Evolutionary conservation across 192 early-diverging fungal species (phyloP).

Genomic region (Coemansia sp.): DNA sequence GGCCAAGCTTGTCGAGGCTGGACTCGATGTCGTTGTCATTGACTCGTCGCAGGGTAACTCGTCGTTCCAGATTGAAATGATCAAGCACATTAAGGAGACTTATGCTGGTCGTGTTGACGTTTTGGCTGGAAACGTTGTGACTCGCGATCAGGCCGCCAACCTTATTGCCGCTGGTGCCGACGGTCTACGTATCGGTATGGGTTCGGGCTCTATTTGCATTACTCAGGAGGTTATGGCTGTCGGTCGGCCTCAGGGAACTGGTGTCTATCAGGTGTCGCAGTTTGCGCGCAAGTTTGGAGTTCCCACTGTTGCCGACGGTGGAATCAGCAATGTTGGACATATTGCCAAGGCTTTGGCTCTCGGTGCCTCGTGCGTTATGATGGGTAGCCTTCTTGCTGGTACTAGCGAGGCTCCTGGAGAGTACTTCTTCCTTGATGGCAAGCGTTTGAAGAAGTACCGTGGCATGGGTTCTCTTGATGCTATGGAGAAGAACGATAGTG

Average conservation of each 20-base stretch:
- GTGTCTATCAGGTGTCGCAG: slow-evolving; percentile 95
- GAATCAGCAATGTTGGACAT: slow-evolving; percentile 96
- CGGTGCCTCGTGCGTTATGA: slow-evolving; percentile 98
- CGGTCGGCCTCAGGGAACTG: slow-evolving; percentile 97
- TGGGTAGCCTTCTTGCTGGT: slow-evolving; percentile 96
- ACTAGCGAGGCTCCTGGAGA: slow-evolving; percentile 96
- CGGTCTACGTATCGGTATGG: slow-evolving; percentile 96
- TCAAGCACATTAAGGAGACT: slow-evolving; percentile 89
- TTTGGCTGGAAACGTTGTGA: slow-evolving; percentile 98
- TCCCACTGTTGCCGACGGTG: slow-evolving; percentile 96
- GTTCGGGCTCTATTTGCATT: slow-evolving; percentile 96
- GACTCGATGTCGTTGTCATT: slow-evolving; percentile 94
- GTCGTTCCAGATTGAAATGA: slow-evolving; percentile 92
- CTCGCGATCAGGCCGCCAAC: slow-evolving; percentile 89
- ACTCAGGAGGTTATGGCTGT: slow-evolving; percentile 99
- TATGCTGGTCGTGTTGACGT: slow-evolving; percentile 80
- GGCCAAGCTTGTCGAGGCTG: slow-evolving; percentile 85
- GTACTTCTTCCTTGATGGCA: slow-evolving; percentile 98
- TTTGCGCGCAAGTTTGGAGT: slow-evolving; percentile 93
- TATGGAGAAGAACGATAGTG: slow-evolving; percentile 71
- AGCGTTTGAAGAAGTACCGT: slow-evolving; percentile 98
- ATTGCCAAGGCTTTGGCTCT: slow-evolving; percentile 95
- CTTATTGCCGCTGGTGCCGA: slow-evolving; percentile 95
- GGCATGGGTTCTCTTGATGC: slow-evolving; percentile 99
- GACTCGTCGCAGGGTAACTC: slow-evolving; percentile 98